Conservation (phyloP, 768 basidiomycete genomes). For the Kockovaella imperatae region DNA sequence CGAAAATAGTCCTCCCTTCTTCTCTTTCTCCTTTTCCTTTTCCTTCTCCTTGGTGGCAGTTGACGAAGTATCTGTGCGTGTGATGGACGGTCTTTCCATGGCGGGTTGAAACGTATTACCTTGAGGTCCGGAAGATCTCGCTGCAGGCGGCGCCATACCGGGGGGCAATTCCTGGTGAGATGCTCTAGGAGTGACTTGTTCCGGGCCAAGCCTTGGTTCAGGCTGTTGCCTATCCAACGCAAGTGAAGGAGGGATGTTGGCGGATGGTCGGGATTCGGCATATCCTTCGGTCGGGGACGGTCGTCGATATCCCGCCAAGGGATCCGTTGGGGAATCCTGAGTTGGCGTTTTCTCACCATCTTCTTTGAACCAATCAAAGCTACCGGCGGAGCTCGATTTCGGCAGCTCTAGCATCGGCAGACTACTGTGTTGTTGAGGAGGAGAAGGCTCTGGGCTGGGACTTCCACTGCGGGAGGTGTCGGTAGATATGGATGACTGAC, state of each 20-base stretch:
- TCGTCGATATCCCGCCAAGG: constrained; percentile 15
- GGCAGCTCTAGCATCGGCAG: constrained; percentile 19
- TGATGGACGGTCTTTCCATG: constrained; percentile 12
- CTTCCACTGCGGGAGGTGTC: constrained; percentile 20
- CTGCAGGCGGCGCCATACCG: constrained; percentile 35
- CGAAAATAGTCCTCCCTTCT: constrained; percentile 6
- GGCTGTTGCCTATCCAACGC: neutral
- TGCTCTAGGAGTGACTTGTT: constrained; percentile 1
- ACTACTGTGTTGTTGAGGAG: too few species aligned
- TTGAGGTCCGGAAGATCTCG: constrained; percentile 17
- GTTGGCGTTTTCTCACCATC: constrained; percentile 35
- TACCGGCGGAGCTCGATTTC: constrained; percentile 7
- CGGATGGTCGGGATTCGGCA: constrained; percentile 1
- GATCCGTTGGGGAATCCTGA: constrained; percentile 26
- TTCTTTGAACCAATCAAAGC: constrained; percentile 17
- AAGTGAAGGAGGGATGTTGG: constrained; percentile 3
- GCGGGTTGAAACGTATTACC: constrained; percentile 12
- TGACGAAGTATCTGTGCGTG: neutral
- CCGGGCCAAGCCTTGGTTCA: constrained; percentile 8
- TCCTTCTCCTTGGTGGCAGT: constrained; percentile 25
- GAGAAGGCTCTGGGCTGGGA: constrained; percentile 25
- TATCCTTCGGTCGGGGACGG: constrained; percentile 16
- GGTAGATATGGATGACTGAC: constrained; percentile 23
- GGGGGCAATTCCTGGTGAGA: constrained; percentile 24
- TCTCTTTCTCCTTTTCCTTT: constrained; percentile 41